These are phyloP conservation scores for Flueggea neowawraea DNA, from an alignment of 441 rosid genomes.

Conservation along the genomic window DNA sequence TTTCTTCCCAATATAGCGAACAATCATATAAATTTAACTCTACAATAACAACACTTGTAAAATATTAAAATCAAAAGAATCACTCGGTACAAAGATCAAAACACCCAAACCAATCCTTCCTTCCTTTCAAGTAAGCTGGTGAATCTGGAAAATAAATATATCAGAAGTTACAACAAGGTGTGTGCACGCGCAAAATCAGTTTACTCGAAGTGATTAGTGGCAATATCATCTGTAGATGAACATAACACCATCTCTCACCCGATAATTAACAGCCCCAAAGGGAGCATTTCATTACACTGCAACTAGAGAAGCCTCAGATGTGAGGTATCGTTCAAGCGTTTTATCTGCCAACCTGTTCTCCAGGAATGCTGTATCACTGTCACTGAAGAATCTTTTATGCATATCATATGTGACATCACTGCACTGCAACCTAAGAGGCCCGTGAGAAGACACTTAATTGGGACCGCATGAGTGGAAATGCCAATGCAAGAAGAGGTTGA, in stretches of 20 bases:
- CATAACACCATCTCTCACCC: slow-evolving; percentile 9
- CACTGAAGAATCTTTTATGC: slow-evolving; percentile 88
- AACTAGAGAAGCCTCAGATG: slow-evolving; percentile 83
- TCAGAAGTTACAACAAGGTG: slow-evolving; percentile 33
- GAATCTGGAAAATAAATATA: slow-evolving; percentile 31
- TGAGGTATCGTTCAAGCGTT: slow-evolving; percentile 79
- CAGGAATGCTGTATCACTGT: slow-evolving; percentile 79
- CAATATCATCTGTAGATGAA: slow-evolving; percentile 13
- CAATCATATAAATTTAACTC: slow-evolving; percentile 12
- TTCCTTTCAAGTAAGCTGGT: slow-evolving; percentile 18
- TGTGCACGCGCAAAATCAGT: slow-evolving; percentile 16
- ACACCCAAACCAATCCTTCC: slow-evolving; percentile 16
- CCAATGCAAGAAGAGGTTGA: slow-evolving; percentile 48
- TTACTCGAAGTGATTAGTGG: slow-evolving; percentile 14
- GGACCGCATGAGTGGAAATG: slow-evolving; percentile 71
- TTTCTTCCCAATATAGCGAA: slow-evolving; percentile 18
- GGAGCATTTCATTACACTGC: slow-evolving; percentile 9
- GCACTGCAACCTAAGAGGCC: slow-evolving; percentile 89
- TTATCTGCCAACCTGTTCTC: slow-evolving; percentile 92
- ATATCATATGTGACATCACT: slow-evolving; percentile 59
- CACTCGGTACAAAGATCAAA: slow-evolving; percentile 26
- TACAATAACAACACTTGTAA: slow-evolving; percentile 25
- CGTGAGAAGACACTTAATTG: slow-evolving; percentile 77
- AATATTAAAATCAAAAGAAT: slow-evolving; percentile 45
- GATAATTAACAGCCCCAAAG: slow-evolving; percentile 13